A percentile compares a stretch with the other conserved stretches of the same genome.
These are phyloP conservation scores for Gyromitra esculenta DNA, from an alignment of 2,329 filamentous ascomycete species.

Conservation along the genomic window DNA sequence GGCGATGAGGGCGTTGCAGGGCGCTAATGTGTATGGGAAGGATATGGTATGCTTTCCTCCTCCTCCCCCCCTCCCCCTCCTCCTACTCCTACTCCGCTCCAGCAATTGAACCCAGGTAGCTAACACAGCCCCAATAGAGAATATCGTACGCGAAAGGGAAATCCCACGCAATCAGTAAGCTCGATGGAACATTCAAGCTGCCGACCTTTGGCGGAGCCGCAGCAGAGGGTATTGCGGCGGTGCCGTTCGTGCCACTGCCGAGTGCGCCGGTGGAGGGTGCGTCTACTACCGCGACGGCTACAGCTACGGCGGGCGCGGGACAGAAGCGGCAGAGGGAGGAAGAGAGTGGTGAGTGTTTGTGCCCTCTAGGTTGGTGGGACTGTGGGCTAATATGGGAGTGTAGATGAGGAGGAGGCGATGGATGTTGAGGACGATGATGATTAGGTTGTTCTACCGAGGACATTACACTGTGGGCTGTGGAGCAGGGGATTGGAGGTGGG, in stretches of 20 bases:
- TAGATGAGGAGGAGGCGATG: constrained; percentile 56
- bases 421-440: constrained; percentile 58
- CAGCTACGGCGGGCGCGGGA: constrained; percentile 38
- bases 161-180: constrained; percentile 86
- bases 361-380: not conserved
- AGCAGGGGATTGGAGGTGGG: not conserved
- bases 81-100: too few species aligned
- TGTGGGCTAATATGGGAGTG: constrained; percentile 32
- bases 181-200: constrained; percentile 87
- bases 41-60: constrained; percentile 74
- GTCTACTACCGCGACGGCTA: constrained; percentile 25
- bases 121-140: constrained; percentile 67
- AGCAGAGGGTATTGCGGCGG: constrained; percentile 71
- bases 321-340: constrained; percentile 56
- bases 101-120: constrained; percentile 6
- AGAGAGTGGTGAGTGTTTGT: constrained; percentile 55
- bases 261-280: constrained; percentile 53
- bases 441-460: constrained; percentile 12
- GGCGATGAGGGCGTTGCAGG: constrained; percentile 88
- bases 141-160: constrained; percentile 91
- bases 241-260: constrained; percentile 78
- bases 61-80: not conserved
- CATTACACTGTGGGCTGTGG: not conserved
- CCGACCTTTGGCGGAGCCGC: constrained; percentile 65
- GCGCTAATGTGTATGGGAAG: constrained; percentile 83